Evolutionary conservation across 140 eudicot genomes (phyloP).

Genomic region (Ambrosia hybrid): DNA sequence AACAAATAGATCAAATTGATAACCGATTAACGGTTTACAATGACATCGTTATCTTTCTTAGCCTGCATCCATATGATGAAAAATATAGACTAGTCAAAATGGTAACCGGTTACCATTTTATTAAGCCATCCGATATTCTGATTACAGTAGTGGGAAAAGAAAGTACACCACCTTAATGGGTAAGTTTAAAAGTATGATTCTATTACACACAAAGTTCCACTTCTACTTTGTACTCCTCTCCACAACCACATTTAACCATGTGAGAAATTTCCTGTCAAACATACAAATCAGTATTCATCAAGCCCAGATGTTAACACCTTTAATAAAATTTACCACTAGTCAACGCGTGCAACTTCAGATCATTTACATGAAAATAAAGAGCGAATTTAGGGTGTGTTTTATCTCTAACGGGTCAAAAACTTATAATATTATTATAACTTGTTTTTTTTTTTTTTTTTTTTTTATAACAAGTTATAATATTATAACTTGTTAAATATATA

Average conservation of each 20-base stretch:
- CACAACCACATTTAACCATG: constrained; percentile 68
- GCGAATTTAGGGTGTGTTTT: background rate
- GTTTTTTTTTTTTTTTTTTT: too few species aligned
- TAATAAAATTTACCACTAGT: background rate
- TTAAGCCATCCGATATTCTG: background rate
- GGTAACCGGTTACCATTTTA: background rate
- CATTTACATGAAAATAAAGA: background rate
- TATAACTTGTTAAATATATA: background rate
- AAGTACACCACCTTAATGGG: background rate
- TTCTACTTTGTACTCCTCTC: constrained; percentile 59
- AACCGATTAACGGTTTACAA: too few species aligned
- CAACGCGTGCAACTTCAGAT: background rate
- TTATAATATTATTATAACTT: background rate
- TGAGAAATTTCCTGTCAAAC: constrained; percentile 62
- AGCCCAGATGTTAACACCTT: background rate
- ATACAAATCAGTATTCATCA: background rate
- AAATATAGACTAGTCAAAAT: background rate
- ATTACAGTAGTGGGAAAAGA: background rate
- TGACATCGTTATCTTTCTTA: too few species aligned
- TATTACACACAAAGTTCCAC: constrained; percentile 28
- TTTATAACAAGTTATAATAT: too few species aligned
- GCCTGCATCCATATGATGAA: too few species aligned
- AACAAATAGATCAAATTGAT: too few species aligned
- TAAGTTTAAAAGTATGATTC: constrained; percentile 1
- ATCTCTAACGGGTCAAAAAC: background rate